phyloP scores from a whole-genome alignment of 345 rosid species.

The Trapa bicornis region DNA sequence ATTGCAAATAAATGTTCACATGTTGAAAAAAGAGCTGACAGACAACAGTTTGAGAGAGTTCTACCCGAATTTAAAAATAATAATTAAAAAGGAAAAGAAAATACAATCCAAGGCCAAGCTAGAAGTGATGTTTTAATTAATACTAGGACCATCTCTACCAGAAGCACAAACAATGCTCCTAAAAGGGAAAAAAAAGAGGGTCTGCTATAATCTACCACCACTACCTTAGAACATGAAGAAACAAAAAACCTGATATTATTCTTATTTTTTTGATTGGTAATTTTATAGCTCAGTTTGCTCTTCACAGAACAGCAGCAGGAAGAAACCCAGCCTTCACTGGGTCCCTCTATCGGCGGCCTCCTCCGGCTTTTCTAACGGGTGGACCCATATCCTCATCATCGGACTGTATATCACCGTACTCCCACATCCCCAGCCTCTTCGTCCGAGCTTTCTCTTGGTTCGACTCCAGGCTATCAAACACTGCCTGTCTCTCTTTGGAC shows the following conservation, averaged over 20 bases:
- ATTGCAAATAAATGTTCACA: constrained; percentile 1
- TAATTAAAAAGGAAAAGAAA: background rate
- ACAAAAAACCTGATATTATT: background rate
- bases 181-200: background rate
- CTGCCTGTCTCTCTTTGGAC: constrained; percentile 44
- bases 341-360: constrained; percentile 47
- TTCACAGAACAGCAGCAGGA: background rate
- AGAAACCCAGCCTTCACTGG: background rate
- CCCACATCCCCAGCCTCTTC: constrained; percentile 70
- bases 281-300: constrained; percentile 1
- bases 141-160: constrained; percentile 5
- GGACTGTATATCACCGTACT: constrained; percentile 80
- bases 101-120: background rate
- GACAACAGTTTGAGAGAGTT: background rate
- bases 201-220: background rate
- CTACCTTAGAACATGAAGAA: background rate
- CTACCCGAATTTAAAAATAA: background rate
- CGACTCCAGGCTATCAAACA: constrained; percentile 62
- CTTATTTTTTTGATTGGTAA: background rate
- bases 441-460: constrained; percentile 73
- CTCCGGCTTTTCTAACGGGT: constrained; percentile 39
- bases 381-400: constrained; percentile 80
- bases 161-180: constrained; percentile 6
- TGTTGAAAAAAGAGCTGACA: background rate
- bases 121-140: background rate